Conservation (phyloP, 2,329 filamentous ascomycete genomes). For the Fusarium penzigii region DNA sequence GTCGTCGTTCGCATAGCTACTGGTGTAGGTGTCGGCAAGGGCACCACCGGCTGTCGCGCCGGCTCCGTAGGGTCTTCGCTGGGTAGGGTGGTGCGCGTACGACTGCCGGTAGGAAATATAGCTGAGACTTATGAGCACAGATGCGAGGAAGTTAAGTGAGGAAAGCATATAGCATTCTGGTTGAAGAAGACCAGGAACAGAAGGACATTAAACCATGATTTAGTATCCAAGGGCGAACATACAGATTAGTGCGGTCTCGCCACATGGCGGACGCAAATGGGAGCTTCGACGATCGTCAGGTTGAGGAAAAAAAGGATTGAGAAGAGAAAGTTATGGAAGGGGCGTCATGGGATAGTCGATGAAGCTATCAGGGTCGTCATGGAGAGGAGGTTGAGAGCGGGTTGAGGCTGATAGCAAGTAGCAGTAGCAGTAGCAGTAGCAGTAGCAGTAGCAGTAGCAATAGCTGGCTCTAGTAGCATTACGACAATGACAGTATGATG, state of each 20-base stretch:
- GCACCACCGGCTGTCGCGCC: conserved; percentile 51
- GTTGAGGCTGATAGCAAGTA: conserved; percentile 19
- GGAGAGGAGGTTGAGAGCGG: conserved; percentile 21
- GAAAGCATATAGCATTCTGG: conserved; percentile 5
- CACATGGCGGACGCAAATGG: conserved; percentile 74
- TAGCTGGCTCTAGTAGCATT: conserved; percentile 21
- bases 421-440: too few species aligned
- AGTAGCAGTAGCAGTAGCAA: too few species aligned
- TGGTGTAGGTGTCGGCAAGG: conserved; percentile 61
- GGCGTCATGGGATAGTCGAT: conserved; percentile 28
- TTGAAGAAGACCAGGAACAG: background rate
- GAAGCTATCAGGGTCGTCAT: conserved; percentile 26
- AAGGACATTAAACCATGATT: background rate
- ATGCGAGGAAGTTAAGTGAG: conserved; percentile 10
- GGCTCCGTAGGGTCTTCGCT: conserved; percentile 71
- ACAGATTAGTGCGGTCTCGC: conserved; percentile 99
- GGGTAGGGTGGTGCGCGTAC: conserved; percentile 90
- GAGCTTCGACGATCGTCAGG: conserved; percentile 29
- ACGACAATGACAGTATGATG: conserved; percentile 18
- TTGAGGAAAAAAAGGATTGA: conserved; percentile 14
- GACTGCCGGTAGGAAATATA: conserved; percentile 99
- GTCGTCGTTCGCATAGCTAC: conserved; percentile 50
- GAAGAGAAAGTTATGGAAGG: conserved; percentile 11
- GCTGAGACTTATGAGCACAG: conserved; percentile 36
- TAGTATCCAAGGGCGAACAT: conserved; percentile 36